phyloP scores from a whole-genome alignment of 1,139 yeast genomes.

The Candida sp. region DNA sequence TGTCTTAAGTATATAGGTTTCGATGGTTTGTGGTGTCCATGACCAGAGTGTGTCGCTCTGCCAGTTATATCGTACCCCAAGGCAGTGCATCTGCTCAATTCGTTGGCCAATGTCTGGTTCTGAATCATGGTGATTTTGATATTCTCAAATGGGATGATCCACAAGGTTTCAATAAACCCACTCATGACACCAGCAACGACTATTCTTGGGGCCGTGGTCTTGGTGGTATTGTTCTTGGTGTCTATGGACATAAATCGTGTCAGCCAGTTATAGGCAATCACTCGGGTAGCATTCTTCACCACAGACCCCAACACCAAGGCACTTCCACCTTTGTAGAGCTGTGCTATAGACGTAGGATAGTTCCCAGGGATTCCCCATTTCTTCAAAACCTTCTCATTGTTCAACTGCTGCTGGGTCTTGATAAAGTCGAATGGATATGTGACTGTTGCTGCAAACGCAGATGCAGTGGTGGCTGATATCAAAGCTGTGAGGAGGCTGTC shows the following conservation, averaged over 20 bases:
- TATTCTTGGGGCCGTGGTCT: conserved; percentile 70
- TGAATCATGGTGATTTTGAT: conserved; percentile 89
- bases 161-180: conserved; percentile 78
- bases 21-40: conserved; percentile 26
- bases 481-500: conserved; percentile 61
- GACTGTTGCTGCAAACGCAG: conserved; percentile 68
- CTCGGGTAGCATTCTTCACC: conserved; percentile 72
- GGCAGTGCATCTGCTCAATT: conserved; percentile 26
- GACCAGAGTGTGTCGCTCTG: conserved; percentile 4
- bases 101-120: conserved; percentile 48
- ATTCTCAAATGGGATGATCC: conserved; percentile 92
- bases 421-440: conserved; percentile 88
- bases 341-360: conserved; percentile 42
- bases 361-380: conserved; percentile 43
- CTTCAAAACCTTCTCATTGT: conserved; percentile 38
- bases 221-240: conserved; percentile 30
- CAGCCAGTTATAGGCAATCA: conserved; percentile 77
- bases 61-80: conserved; percentile 31
- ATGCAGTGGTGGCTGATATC: conserved; percentile 78
- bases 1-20: conserved; percentile 34
- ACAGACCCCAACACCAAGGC: conserved; percentile 82
- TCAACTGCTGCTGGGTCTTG: conserved; percentile 75
- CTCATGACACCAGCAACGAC: conserved; percentile 89
- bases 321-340: conserved; percentile 73
- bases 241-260: conserved; percentile 75